These are phyloP conservation scores for Daedaleopsis nitida DNA, from an alignment of 768 basidiomycete genomes.

Conservation along the genomic window DNA sequence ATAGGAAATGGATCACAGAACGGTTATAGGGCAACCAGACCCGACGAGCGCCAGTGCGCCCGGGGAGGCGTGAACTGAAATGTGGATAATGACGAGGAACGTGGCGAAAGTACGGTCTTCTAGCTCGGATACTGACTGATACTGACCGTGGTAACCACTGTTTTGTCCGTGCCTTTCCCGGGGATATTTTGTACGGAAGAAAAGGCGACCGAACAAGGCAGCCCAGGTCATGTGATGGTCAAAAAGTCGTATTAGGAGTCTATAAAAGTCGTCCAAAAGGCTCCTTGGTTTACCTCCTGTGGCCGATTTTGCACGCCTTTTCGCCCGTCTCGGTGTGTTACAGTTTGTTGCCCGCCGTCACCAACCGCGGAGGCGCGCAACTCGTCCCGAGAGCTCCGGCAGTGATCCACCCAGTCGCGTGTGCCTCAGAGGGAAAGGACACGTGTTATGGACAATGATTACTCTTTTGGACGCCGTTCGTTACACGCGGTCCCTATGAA, in stretches of 20 bases:
- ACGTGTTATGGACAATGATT: conserved; percentile 22
- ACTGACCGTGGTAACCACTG: neutral
- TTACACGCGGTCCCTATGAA: conserved; percentile 25
- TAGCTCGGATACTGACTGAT: neutral
- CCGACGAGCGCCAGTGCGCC: neutral
- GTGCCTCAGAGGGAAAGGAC: conserved; percentile 6
- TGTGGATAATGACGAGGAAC: too few species aligned
- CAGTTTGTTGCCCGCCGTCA: too few species aligned
- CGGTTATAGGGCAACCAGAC: conserved; percentile 13
- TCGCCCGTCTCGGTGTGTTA: too few species aligned
- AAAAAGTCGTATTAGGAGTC: too few species aligned
- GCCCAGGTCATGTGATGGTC: too few species aligned
- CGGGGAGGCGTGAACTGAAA: neutral
- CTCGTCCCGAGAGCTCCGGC: conserved; percentile 19
- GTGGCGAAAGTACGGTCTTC: too few species aligned
- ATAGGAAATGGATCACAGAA: conserved; percentile 14
- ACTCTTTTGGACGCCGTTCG: conserved; percentile 7
- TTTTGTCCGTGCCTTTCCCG: conserved; percentile 4
- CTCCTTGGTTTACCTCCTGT: too few species aligned
- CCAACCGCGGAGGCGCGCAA: neutral
- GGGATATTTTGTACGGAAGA: too few species aligned
- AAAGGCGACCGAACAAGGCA: too few species aligned
- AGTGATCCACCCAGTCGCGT: conserved; percentile 10
- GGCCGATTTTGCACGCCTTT: too few species aligned
- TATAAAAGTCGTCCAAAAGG: too few species aligned